Evolutionary conservation across 1,139 yeast genomes (phyloP), one percentile per base, ranked within the genome.

Genomic region (Zygoascus meyerae): DNA sequence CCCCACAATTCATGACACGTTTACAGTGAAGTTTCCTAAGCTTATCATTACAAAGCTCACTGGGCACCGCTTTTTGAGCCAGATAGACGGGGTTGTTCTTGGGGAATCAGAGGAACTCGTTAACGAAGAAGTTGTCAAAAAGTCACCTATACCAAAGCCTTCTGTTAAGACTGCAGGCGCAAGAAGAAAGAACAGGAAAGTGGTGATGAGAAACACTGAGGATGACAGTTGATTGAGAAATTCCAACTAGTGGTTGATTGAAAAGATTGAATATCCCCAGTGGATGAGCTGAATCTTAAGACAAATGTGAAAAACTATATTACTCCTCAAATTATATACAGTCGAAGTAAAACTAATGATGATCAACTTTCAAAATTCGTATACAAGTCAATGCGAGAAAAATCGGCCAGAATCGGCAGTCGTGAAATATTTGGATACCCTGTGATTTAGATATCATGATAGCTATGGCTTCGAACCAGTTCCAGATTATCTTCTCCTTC

Each of bases 1-100:
- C 17, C 79, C 80, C 8, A 71, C 78, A 0, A 69, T 83, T 61
- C 70, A 68, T 52, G 87, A 85, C 51, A 72, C 84, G 1, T 54
- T 82, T 21, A 58, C 82, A 29, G 73, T 73, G 55, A 75, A 68
- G 44, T 48, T 76, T 3, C 60, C 60, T 2, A 17, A 30, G 17
- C 47, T 48, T 51, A 12, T 48, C 6, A 43, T 49, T 26, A 44
- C 35, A 43, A 56, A 49, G 42, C 42, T 47, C 4, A 50, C 58
- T 5, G 62, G 62, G 15, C 40, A 52, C 21, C 30, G 39, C 14
- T 42, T 45, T 34, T 37, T 28, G 9, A 28, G 15, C 12, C 39
- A 40, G 15, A 28, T 29, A n/a, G 42, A 42, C 11, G 56, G 47
- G 5, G 43, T 34, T 18, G 48, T 39, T 16, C 31, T 38, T 26